Conservation (phyloP, 768 basidiomycete species). For the Mycena albidolilacea region DNA sequence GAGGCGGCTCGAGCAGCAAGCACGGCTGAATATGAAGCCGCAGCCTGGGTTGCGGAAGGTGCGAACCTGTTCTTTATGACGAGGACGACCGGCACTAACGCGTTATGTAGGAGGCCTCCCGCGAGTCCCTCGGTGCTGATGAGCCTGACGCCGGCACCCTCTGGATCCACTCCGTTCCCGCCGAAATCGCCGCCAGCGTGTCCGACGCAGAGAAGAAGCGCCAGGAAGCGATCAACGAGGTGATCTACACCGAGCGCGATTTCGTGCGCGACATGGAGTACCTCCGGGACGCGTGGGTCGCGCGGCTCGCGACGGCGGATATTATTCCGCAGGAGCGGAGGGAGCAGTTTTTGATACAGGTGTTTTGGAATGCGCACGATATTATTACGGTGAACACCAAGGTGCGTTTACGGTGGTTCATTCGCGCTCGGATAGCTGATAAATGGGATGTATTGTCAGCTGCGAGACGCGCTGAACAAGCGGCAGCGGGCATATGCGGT, state of each 20-base stretch:
- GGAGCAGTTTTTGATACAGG: slow-evolving; percentile 90
- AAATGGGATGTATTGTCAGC: slow-evolving; percentile 48
- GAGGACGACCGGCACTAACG: background rate
- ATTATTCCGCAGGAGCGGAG: slow-evolving; percentile 84
- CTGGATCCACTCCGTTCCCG: slow-evolving; percentile 97
- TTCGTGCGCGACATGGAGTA: slow-evolving; percentile 99
- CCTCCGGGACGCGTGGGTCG: slow-evolving; percentile 96
- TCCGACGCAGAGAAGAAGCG: slow-evolving; percentile 94
- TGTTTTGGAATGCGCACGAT: slow-evolving; percentile 98
- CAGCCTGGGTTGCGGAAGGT: slow-evolving; percentile 87
- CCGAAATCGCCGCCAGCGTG: slow-evolving; percentile 93
- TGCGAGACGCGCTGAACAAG: slow-evolving; percentile 95
- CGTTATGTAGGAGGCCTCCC: slow-evolving; percentile 30
- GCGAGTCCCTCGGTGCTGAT: slow-evolving; percentile 32
- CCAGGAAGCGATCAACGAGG: slow-evolving; percentile 99
- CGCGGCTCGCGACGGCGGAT: slow-evolving; percentile 81
- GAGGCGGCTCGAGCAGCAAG: slow-evolving; percentile 93
- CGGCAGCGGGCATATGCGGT: slow-evolving; percentile 96
- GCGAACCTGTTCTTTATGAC: background rate
- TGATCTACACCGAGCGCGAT: slow-evolving; percentile 94
- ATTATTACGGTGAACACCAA: slow-evolving; percentile 90
- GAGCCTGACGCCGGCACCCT: slow-evolving; percentile 72
- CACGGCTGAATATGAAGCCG: slow-evolving; percentile 93
- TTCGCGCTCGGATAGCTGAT: background rate
- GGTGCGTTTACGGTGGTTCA: slow-evolving; percentile 20